Conservation (phyloP, 2,329 filamentous ascomycete genomes). For the Aspergillus proliferans region DNA sequence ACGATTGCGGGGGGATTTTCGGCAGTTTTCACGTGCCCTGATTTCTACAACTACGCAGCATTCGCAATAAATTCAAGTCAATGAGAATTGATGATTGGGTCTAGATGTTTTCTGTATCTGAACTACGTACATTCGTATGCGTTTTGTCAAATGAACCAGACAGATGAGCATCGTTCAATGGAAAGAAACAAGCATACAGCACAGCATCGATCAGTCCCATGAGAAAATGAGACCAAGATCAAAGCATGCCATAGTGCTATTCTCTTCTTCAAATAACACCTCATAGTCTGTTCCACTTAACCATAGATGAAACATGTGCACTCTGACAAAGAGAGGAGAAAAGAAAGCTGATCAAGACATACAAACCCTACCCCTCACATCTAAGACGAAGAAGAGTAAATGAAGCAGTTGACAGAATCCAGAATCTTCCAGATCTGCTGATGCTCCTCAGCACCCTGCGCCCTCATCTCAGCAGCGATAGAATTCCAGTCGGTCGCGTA, state of each 20-base stretch:
- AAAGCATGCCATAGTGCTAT: neutral
- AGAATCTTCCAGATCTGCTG: slow-evolving; percentile 33
- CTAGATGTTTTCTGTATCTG: too few relatives aligned
- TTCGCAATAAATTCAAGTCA: too few relatives aligned
- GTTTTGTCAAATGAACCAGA: neutral
- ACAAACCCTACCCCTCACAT: neutral
- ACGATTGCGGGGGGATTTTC: too few relatives aligned
- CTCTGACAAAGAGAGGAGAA: neutral
- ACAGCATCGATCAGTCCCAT: neutral
- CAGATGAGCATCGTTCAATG: neutral
- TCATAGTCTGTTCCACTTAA: neutral
- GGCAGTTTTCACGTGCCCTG: too few relatives aligned
- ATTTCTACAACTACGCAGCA: too few relatives aligned
- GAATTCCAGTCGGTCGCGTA: slow-evolving; percentile 28
- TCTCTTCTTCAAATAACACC: neutral
- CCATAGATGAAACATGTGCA: too few relatives aligned
- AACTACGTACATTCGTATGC: neutral
- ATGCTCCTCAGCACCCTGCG: slow-evolving; percentile 21
- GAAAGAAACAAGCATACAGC: neutral
- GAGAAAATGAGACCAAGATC: neutral
- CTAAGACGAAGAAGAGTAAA: slow-evolving; percentile 17
- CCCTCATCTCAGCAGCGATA: slow-evolving; percentile 22
- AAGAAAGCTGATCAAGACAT: neutral
- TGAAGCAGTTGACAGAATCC: slow-evolving; percentile 27
- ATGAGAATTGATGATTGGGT: too few relatives aligned